Percentiles rank a stretch among this genome's conserved stretches.
These are phyloP conservation scores for Elongisporangium senticosum DNA, from an alignment of 352 stramenopile genomes.

Conservation along the genomic window DNA sequence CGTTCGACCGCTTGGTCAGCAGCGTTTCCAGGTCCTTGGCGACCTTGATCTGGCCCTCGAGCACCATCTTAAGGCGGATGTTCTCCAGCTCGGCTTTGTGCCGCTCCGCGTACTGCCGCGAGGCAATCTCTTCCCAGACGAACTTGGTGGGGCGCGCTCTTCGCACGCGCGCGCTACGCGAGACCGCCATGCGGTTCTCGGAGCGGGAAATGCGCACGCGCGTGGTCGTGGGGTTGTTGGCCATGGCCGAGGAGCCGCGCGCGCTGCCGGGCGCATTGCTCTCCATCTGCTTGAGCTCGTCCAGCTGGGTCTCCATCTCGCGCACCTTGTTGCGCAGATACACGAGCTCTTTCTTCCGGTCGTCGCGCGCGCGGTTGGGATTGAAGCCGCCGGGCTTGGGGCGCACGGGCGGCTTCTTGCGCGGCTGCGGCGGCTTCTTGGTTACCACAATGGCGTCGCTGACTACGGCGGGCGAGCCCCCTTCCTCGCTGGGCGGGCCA, in stretches of 20 bases:
- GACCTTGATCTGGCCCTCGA: conserved; percentile 21
- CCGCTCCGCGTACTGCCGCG: not conserved
- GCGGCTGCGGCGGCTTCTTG: not conserved
- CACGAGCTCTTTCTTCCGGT: conserved; percentile 16
- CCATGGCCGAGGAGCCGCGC: not conserved
- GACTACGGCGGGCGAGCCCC: not conserved
- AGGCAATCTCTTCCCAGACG: conserved; percentile 6
- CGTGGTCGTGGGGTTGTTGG: not conserved
- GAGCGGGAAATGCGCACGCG: not conserved
- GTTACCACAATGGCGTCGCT: not conserved
- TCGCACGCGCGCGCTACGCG: not conserved
- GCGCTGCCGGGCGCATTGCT: not conserved
- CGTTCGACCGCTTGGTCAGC: conserved; percentile 15
- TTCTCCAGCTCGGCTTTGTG: conserved; percentile 17
- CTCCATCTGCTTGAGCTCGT: conserved; percentile 6
- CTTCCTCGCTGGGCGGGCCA: not conserved
- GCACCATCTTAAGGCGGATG: conserved; percentile 17
- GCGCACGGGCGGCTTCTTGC: conserved; percentile 13
- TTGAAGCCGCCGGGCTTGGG: conserved; percentile 19
- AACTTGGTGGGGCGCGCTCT: not conserved
- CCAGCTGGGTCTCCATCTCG: conserved; percentile 15
- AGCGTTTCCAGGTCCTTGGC: conserved; percentile 14
- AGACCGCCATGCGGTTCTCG: not conserved
- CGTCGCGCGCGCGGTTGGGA: conserved; percentile 22
- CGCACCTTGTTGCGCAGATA: conserved; percentile 14